Evolutionary conservation across 495 filamentous ascomycete genomes (phyloP).

Genomic region (Aspergillus sclerotiicarbonarius): DNA sequence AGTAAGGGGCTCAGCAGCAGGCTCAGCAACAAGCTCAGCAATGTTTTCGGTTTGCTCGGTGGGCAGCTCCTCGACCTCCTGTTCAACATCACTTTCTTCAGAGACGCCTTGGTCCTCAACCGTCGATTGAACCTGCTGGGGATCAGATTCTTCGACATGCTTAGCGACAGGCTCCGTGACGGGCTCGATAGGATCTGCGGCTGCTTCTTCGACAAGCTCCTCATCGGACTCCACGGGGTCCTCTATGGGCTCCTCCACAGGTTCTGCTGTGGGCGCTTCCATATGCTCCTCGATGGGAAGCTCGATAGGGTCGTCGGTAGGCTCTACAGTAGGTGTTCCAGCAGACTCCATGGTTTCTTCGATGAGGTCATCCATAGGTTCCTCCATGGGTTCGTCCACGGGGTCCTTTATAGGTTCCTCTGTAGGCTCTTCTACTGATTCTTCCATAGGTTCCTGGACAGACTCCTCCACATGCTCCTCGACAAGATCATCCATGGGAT

Average conservation of each 20-base stretch:
- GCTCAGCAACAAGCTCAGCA: not conserved
- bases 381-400: not conserved
- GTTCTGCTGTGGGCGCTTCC: slow-evolving; percentile 12
- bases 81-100: not conserved
- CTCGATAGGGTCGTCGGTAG: too few relatives aligned
- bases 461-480: not conserved
- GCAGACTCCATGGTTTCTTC: not conserved
- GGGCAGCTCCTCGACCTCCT: too few relatives aligned
- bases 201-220: not conserved
- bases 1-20: not conserved
- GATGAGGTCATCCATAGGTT: slow-evolving; percentile 4
- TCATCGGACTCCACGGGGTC: not conserved
- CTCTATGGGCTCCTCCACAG: slow-evolving; percentile 13
- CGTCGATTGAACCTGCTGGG: not conserved
- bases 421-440: not conserved
- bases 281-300: not conserved
- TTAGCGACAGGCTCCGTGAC: not conserved
- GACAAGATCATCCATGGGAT: slow-evolving; percentile 3
- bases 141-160: not conserved
- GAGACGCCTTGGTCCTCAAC: not conserved
- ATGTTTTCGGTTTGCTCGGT: too few relatives aligned
- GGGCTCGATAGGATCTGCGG: not conserved
- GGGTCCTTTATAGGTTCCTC: not conserved
- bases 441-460: not conserved
- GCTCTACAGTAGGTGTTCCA: not conserved